phyloP scores from a whole-genome alignment of 2,329 filamentous ascomycete genomes.

The Aspergillus brunneoviolaceus region DNA sequence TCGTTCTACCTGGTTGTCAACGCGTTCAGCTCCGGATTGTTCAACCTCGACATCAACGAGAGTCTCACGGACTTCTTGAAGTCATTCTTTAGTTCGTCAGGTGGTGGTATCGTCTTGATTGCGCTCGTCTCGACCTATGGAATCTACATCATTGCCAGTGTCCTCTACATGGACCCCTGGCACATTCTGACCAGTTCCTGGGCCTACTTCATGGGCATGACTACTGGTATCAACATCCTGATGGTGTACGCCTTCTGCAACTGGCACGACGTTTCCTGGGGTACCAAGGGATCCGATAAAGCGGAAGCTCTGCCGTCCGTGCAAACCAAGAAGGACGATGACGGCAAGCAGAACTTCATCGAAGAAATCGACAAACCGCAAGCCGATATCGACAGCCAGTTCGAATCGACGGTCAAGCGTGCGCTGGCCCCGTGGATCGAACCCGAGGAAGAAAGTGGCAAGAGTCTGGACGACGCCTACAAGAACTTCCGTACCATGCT shows the following conservation, averaged over 20 bases:
- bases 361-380: constrained; percentile 97
- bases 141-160: constrained; percentile 93
- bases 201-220: constrained; percentile 77
- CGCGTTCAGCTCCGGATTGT: constrained; percentile 65
- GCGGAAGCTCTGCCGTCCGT: constrained; percentile 89
- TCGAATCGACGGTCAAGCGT: constrained; percentile 92
- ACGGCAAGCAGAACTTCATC: constrained; percentile 78
- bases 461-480: constrained; percentile 96
- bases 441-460: constrained; percentile 73
- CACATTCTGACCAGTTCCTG: constrained; percentile 99
- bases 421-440: constrained; percentile 81
- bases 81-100: constrained; percentile 74
- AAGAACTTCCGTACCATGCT: constrained; percentile 98
- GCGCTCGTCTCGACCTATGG: constrained; percentile 92
- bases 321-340: constrained; percentile 78
- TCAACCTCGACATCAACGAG: constrained; percentile 63
- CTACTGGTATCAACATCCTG: constrained; percentile 98
- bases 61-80: constrained; percentile 66
- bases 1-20: constrained; percentile 86
- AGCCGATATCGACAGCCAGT: constrained; percentile 96
- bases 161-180: constrained; percentile 98
- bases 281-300: constrained; percentile 98
- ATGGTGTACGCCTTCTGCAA: constrained; percentile 99
- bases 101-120: constrained; percentile 86
- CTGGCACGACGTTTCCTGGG: constrained; percentile 99